Percentiles rank a stretch among this genome's conserved stretches.
Conservation (phyloP, 139 green algal species). For the Ettlia oleoabundans region DNA sequence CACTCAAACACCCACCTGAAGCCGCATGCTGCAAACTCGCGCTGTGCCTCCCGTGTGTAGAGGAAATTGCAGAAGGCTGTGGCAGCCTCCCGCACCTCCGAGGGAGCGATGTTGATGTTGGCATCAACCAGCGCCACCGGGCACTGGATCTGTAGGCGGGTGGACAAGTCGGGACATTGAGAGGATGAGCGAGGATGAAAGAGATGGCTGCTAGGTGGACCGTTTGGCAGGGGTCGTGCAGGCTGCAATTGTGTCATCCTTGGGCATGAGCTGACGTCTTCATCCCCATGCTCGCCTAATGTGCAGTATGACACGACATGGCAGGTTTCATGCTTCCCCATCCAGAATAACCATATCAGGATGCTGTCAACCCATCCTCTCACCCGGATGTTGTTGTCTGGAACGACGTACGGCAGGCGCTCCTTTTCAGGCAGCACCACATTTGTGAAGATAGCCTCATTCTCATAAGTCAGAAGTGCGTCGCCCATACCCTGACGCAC, state of each 20-base stretch:
- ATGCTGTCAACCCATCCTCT: neutral
- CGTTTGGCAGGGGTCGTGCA: no score
- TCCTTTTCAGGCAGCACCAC: conserved; percentile 60
- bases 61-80: conserved; percentile 75
- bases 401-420: conserved; percentile 78
- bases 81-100: conserved; percentile 60
- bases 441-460: conserved; percentile 89
- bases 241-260: no score
- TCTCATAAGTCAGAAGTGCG: conserved; percentile 91
- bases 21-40: conserved; percentile 75
- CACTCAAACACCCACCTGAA: conserved; percentile 62
- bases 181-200: neutral
- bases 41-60: conserved; percentile 73
- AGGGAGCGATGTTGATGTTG: conserved; percentile 40
- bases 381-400: conserved; percentile 63
- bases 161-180: no score
- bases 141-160: conserved; percentile 69
- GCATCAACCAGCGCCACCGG: conserved; percentile 56
- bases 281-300: no score
- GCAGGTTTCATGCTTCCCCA: neutral
- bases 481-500: conserved; percentile 57
- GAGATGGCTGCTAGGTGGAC: neutral
- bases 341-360: neutral
- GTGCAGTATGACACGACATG: no score
- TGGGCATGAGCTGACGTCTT: no score